Percentiles rank a stretch among this genome's conserved stretches.
Conservation (phyloP, 352 stramenopile genomes). For the Phytophthora syringae region DNA sequence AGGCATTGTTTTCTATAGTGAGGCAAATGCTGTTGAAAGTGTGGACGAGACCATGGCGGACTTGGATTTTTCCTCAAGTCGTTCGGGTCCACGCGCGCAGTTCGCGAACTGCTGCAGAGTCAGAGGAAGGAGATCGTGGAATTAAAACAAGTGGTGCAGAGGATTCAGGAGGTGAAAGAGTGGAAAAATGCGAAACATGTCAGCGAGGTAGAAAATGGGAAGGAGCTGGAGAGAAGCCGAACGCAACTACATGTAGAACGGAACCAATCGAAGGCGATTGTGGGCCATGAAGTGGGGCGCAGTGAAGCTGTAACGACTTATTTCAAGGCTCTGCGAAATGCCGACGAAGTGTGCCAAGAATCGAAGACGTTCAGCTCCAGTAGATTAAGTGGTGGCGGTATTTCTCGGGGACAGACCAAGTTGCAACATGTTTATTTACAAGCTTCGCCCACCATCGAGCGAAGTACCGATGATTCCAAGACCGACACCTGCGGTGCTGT, state of each 20-base stretch:
- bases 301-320: background rate
- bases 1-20: background rate
- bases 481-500: background rate
- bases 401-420: background rate
- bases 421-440: background rate
- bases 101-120: background rate
- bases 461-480: background rate
- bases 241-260: background rate
- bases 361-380: background rate
- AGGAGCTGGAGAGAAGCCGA: no score
- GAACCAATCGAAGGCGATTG: background rate
- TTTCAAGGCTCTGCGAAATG: background rate
- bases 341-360: background rate
- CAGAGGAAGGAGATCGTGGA: background rate
- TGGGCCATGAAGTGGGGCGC: background rate
- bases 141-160: background rate
- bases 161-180: background rate
- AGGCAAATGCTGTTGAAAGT: background rate
- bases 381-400: background rate
- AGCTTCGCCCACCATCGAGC: background rate
- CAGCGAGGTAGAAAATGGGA: no score
- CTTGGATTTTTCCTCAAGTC: slow-evolving; percentile 10
- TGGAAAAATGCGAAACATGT: no score
- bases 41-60: slow-evolving; percentile 22
- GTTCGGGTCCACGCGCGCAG: slow-evolving; percentile 1